Base-by-base conservation (phyloP, 2,329 filamentous ascomycete species). In the Apiospora malaysiana region DNA sequence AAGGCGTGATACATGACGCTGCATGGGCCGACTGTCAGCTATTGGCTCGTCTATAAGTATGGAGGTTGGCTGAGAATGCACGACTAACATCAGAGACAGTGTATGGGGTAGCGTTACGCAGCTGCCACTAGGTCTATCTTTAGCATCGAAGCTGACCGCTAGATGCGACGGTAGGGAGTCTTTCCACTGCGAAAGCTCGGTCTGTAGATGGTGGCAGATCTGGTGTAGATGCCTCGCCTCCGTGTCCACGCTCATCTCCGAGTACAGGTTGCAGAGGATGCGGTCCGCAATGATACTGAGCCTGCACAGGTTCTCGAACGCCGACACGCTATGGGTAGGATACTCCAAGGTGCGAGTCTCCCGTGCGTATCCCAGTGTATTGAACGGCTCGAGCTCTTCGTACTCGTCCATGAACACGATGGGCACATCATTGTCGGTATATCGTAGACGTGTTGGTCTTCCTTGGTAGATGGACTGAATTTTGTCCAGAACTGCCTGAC, bases 381-480 rank as follows among this genome's bases (percentile, higher is more conserved):
- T n/a, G 8, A n/a, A 10, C 7, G 56, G 27, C 1, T 72, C 86
- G 0, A 87, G 79, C 72, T 89, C 87, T 42, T 89, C 87, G 43
- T 82, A 88, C 0, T 81, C 81, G 68, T 88, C 86, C 2, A 83
- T 77, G 40, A 87, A 86, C 12, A 81, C 78, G 25, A 87, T 82
- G 0, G 86, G 83, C 0, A 88, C 84, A 12, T 81, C 77, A 0
- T 81, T 81, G 40, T 88, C 84, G 0, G 80, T 80, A n/a, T 85
- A 82, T 12, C 84, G 83, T 8, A 88, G 76, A 2, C 78, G 84
- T 0, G 82, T 82, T 0, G 86, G 88, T 0, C 86, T 83, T 0
- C 87, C 87, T 74, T 87, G 86, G 68, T 88, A 89, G 0, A 89
- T 75, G 21, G 82, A 84, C 71, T 89, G 87, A 9, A 88, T 83